Base-by-base conservation (phyloP, 208 protist genomes). In the Acanthamoeba triangularis region DNA sequence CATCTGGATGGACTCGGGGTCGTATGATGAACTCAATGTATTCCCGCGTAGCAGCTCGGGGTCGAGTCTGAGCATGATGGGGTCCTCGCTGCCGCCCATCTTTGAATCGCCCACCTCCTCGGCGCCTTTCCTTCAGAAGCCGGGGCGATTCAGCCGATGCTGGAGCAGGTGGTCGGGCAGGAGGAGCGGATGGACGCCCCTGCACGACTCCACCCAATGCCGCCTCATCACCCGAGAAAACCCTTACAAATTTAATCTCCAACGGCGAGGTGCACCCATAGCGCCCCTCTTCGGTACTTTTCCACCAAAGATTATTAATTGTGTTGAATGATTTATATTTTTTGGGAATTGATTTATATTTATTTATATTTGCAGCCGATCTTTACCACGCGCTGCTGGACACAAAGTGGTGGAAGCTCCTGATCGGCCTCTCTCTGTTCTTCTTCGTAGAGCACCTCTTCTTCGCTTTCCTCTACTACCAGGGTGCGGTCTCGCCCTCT, bases 331-430 rank as follows among this genome's bases (percentile, higher is more conserved):
- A n/a, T n/a, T 91, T 72, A 13, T 25, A 25, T 11, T 91, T 72
- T n/a, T 49, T 49, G 30, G 49, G 6, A 44, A 54, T 30, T 52
- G 11, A 80, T 49, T 33, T 37, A 41, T 80, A 80, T 80, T 80
- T 80, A 41, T 80, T 28, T 49, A 11, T 41, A 5, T 37, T 47
- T 4, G 3, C 18, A 94, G 90, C 33, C 49, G 90, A 94, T 35
- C 28, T 94, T 7, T 94, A 94, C n/a, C 90, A 94, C 69, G 33
- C 47, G 8, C 37, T 94, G 41, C 90, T 94, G 44, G 90, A 94
- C 90, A 67, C 44, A 10, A 94, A n/a, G n/a, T 94, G 90, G 90
- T 94, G 90, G 90, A 94, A 94, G 90, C 90, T 94, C 30, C 69
- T 94, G 20, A 37, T 94, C 33, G 90, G 90, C 69, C 67, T 82